phyloP scores from a whole-genome alignment of 2,329 filamentous ascomycete species.

The Penicillium janthinellum region DNA sequence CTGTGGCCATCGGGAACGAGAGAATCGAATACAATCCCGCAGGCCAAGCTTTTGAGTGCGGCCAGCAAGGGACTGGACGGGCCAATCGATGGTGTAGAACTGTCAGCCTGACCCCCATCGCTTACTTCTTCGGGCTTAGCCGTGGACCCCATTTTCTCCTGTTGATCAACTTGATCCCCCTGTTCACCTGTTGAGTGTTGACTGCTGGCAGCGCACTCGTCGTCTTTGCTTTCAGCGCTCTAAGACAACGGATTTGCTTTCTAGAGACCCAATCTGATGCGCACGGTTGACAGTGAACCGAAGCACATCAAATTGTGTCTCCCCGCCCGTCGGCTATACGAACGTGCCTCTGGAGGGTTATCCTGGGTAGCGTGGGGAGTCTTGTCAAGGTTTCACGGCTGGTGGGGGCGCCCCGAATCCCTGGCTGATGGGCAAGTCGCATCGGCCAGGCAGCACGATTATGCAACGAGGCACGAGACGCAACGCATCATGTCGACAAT shows the following conservation, averaged over 20 bases:
- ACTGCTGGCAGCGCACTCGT: background rate
- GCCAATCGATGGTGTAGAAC: background rate
- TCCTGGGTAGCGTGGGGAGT: background rate
- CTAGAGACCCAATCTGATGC: background rate
- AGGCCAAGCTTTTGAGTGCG: conserved; percentile 20
- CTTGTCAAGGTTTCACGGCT: background rate
- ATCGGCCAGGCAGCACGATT: background rate
- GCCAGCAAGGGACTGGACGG: background rate
- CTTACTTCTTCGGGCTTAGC: conserved; percentile 5
- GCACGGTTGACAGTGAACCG: no score
- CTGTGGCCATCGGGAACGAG: background rate
- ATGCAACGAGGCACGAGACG: no score
- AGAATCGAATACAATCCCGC: conserved; percentile 5
- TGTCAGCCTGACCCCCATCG: conserved; percentile 3
- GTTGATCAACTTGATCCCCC: conserved; percentile 7
- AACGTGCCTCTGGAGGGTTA: background rate
- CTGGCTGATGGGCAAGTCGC: background rate
- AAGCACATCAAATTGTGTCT: background rate
- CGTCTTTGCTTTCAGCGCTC: background rate
- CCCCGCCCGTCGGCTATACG: background rate
- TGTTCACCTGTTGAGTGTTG: background rate
- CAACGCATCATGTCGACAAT: no score
- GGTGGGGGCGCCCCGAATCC: background rate
- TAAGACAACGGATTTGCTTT: no score
- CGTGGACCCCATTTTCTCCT: conserved; percentile 9